Percentiles rank a stretch among this genome's conserved stretches.
Conservation (phyloP, 1,284 basidiomycete genomes). For the Cystobasidium sp. region DNA sequence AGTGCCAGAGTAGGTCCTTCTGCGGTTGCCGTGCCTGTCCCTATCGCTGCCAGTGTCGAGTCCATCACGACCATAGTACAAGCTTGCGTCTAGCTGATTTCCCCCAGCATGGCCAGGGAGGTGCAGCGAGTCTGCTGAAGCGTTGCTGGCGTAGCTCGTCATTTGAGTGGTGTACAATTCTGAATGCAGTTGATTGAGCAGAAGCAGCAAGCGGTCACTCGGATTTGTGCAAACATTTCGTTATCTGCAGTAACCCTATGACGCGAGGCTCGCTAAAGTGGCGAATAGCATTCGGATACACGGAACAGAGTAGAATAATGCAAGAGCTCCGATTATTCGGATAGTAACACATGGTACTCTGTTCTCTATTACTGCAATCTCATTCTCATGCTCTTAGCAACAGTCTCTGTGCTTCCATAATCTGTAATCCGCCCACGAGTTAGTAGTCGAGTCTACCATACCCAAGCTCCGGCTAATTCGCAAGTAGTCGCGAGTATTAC, state of each 20-base stretch:
- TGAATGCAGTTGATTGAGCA: not conserved
- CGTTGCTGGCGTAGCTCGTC: slow-evolving; percentile 23
- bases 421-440: no score
- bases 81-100: slow-evolving; percentile 31
- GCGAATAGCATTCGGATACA: not conserved
- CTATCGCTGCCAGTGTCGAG: slow-evolving; percentile 14
- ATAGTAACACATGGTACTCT: no score
- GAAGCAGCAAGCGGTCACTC: not conserved
- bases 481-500: no score
- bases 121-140: slow-evolving; percentile 36
- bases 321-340: no score
- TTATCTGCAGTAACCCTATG: not conserved
- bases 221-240: not conserved
- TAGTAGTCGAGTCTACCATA: no score
- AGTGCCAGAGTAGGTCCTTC: slow-evolving; percentile 32
- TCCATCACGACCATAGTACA: slow-evolving; percentile 35
- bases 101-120: slow-evolving; percentile 22
- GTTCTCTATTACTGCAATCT: no score
- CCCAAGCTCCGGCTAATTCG: no score
- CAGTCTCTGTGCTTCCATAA: no score
- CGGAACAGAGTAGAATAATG: no score
- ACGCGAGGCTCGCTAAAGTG: slow-evolving; percentile 11
- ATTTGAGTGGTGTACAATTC: not conserved
- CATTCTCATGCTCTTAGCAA: no score
- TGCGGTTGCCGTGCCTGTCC: slow-evolving; percentile 31